phyloP scores from a whole-genome alignment of 1,284 basidiomycete genomes.

The Tausonia pullulans region DNA sequence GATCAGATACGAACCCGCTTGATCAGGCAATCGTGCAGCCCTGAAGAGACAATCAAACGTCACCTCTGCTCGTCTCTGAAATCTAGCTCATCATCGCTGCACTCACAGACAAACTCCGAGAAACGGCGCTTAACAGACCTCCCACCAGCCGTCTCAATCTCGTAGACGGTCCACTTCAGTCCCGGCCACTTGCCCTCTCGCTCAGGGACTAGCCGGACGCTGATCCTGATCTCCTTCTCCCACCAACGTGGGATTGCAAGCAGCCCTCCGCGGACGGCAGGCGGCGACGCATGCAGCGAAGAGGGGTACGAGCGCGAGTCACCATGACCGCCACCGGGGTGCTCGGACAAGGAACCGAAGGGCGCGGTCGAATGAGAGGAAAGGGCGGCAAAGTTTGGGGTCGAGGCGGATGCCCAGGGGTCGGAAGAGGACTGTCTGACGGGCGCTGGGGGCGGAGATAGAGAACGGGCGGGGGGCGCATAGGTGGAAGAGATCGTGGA shows the following conservation, averaged over 20 bases:
- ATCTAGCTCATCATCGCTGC: too few relatives aligned
- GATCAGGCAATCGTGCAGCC: slow-evolving; percentile 68
- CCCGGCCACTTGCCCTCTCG: slow-evolving; percentile 67
- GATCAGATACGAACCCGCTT: slow-evolving; percentile 30
- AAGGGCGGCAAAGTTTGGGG: neutral
- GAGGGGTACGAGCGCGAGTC: slow-evolving; percentile 4
- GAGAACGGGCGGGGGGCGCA: neutral
- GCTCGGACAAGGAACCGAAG: neutral
- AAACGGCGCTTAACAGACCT: slow-evolving; percentile 43
- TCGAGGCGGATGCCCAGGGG: slow-evolving; percentile 1
- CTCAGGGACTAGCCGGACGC: slow-evolving; percentile 55
- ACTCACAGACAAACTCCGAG: slow-evolving; percentile 83
- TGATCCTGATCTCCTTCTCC: slow-evolving; percentile 61
- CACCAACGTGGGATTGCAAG: slow-evolving; percentile 49
- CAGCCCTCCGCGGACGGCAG: slow-evolving; percentile 6
- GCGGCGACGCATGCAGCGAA: neutral
- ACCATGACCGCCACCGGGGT: too few relatives aligned
- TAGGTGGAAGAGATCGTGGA: neutral
- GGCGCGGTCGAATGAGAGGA: neutral
- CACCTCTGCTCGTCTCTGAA: too few relatives aligned
- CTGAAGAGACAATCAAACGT: too few relatives aligned
- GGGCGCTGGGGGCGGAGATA: neutral
- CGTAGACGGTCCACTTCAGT: slow-evolving; percentile 64
- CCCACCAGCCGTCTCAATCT: slow-evolving; percentile 25
- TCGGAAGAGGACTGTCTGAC: neutral